A percentile compares a stretch with the other conserved stretches of the same genome.
phyloP scores from a whole-genome alignment of 2,329 filamentous ascomycete species.

The Zalaria sp. region DNA sequence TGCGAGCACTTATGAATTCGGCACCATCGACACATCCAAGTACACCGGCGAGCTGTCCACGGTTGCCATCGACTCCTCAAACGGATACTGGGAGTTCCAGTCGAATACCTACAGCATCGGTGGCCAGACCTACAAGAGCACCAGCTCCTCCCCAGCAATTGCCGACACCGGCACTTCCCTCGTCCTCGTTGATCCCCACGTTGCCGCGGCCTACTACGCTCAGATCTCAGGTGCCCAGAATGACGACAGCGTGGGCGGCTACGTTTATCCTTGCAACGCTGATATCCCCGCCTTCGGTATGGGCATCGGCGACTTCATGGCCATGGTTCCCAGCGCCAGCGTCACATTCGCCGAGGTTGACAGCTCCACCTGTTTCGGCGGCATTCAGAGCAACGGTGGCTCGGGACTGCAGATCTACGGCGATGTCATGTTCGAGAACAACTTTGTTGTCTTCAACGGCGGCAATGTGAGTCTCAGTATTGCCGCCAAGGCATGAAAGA shows the following conservation, averaged over 20 bases:
- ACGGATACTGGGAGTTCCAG: constrained; percentile 57
- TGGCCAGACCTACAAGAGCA: constrained; percentile 40
- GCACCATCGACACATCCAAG: constrained; percentile 49
- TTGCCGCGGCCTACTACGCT: constrained; percentile 29
- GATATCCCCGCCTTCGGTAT: constrained; percentile 32
- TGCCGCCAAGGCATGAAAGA: constrained; percentile 3
- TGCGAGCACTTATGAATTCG: constrained; percentile 59
- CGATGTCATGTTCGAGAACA: constrained; percentile 46
- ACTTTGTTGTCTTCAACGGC: constrained; percentile 46
- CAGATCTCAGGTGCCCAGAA: constrained; percentile 24
- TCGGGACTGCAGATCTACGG: constrained; percentile 46
- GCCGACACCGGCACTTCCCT: constrained; percentile 47
- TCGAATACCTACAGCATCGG: constrained; percentile 44
- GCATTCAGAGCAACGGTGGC: constrained; percentile 44
- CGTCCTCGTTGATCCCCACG: constrained; percentile 41
- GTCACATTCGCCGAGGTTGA: constrained; percentile 40
- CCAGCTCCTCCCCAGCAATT: constrained; percentile 28
- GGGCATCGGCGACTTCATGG: constrained; percentile 40
- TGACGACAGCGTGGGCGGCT: constrained; percentile 24
- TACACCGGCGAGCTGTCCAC: constrained; percentile 50
- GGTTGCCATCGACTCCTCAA: constrained; percentile 43
- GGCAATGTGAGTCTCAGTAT: constrained; percentile 20
- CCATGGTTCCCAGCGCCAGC: constrained; percentile 19
- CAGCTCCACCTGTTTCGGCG: constrained; percentile 49
- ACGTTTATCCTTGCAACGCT: constrained; percentile 28